Evolutionary conservation across 768 basidiomycete genomes (phyloP).

Genomic region (Mycena haematopus): DNA sequence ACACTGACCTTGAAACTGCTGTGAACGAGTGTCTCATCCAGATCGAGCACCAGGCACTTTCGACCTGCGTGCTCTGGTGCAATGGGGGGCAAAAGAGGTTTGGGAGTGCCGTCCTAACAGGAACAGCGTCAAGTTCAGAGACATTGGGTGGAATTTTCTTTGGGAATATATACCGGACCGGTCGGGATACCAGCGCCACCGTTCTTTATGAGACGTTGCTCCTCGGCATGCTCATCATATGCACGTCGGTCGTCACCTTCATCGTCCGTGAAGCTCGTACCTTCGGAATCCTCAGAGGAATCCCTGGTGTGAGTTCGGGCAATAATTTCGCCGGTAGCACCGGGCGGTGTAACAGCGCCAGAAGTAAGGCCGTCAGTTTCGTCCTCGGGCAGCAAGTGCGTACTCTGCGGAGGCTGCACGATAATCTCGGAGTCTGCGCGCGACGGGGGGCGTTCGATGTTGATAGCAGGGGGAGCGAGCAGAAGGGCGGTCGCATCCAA

Average conservation of each 20-base stretch:
- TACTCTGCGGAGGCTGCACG: conserved; percentile 26
- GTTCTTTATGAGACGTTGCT: conserved; percentile 85
- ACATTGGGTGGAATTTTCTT: not conserved
- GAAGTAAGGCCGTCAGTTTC: conserved; percentile 91
- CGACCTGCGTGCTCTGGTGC: conserved; percentile 81
- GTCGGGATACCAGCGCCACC: conserved; percentile 96
- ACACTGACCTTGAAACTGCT: conserved; percentile 92
- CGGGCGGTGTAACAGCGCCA: conserved; percentile 91
- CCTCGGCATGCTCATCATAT: conserved; percentile 83
- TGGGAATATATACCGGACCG: conserved; percentile 77
- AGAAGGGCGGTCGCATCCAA: conserved; percentile 23
- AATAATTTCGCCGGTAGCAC: conserved; percentile 63
- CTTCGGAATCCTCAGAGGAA: conserved; percentile 64
- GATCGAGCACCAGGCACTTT: conserved; percentile 95
- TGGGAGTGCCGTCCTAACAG: conserved; percentile 80
- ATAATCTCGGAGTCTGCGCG: conserved; percentile 37
- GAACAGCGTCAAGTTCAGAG: conserved; percentile 14
- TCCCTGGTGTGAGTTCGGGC: conserved; percentile 47
- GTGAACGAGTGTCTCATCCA: conserved; percentile 97
- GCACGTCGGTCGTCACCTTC: conserved; percentile 59
- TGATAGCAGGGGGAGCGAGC: conserved; percentile 31
- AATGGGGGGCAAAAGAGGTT: conserved; percentile 88
- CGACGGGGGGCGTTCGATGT: conserved; percentile 36
- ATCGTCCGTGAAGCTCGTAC: conserved; percentile 72
- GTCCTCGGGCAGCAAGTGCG: conserved; percentile 55